Evolutionary conservation across 2,329 filamentous ascomycete species (phyloP), one percentile per base, ranked within the genome.

Genomic region (Emmonsia crescens): DNA sequence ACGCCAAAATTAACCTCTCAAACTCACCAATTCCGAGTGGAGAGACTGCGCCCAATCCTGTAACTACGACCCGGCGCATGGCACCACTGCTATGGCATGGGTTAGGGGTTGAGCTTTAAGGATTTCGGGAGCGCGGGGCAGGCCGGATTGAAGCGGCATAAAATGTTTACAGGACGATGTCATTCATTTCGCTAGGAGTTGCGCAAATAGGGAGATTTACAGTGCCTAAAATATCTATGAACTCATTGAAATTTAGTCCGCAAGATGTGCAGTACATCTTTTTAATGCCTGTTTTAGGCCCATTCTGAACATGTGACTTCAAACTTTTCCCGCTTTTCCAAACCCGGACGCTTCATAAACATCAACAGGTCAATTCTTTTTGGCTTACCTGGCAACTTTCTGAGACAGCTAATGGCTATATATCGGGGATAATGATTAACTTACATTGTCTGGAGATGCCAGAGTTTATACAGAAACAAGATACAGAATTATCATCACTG

Each of bases 1-100:
- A 36, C 29, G 44, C 55, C 27, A 31, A 29, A 29, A 44, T 12
- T 21, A 24, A 24, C 21, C 42, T 46, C 12, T 6, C 40, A 54
- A 58, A 73, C 74, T 65, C 71, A 85, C 83, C 91, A 62, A 95
- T 85, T 64, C 89, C 92, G 31, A 96, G 80, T 62, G 92, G 92
- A 67, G 89, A 91, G 68, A 94, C 83, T 72, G 88, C 89, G 64
- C 90, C 89, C 57, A 94, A 80, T 70, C 90, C 89, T 60, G 90
- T 94, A 72, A 94, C 86, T 69, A 93, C 90, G 68, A 94, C 89
- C 68, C 89, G 85, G 68, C 77, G 76, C 77, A 79, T 77, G 60
- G 68, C 71, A 72, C 71, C 36, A 8, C 40, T 57, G 16, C 36
- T 29, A n/a, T 44, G 16, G 36, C 55, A 57, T 46, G 55, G 10